These are phyloP conservation scores for Trichoderma cornu-damae DNA, from an alignment of 2,329 filamentous ascomycete species.

Conservation along the genomic window DNA sequence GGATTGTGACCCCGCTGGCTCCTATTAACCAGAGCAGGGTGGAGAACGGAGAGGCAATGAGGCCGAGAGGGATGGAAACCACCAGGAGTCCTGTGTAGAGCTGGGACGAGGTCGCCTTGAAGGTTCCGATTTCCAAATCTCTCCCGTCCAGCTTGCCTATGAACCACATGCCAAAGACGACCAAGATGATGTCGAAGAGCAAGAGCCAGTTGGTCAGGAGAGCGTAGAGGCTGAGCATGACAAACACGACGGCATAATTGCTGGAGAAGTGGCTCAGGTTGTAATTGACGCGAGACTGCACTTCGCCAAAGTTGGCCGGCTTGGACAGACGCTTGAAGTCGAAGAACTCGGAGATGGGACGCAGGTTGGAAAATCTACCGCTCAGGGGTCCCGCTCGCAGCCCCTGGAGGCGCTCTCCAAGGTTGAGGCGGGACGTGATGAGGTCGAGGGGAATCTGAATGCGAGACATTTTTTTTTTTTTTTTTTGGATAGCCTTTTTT, in stretches of 20 bases:
- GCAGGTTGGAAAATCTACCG: conserved; percentile 85
- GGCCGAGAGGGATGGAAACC: conserved; percentile 75
- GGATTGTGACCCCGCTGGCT: conserved; percentile 85
- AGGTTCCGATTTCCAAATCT: conserved; percentile 79
- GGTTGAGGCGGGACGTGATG: conserved; percentile 84
- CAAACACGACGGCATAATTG: conserved; percentile 93
- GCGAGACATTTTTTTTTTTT: conserved; percentile 82
- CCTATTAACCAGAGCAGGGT: conserved; percentile 94
- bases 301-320: conserved; percentile 82
- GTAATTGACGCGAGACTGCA: conserved; percentile 92
- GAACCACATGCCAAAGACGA: conserved; percentile 79
- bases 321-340: conserved; percentile 95
- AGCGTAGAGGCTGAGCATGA: conserved; percentile 94
- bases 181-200: conserved; percentile 87
- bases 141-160: conserved; percentile 86
- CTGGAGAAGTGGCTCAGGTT: conserved; percentile 95
- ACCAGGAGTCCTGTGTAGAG: conserved; percentile 85
- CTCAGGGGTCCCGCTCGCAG: conserved; percentile 73
- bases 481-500: conserved; percentile 24
- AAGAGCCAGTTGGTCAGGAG: conserved; percentile 81
- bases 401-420: conserved; percentile 77
- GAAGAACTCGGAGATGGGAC: conserved; percentile 86
- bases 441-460: conserved; percentile 91
- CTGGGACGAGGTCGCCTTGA: conserved; percentile 82
- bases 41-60: conserved; percentile 77